Percentiles rank a stretch among this genome's conserved stretches.
These are phyloP conservation scores for Beta corolliflora DNA, from an alignment of 179 eudicot species.

Conservation along the genomic window DNA sequence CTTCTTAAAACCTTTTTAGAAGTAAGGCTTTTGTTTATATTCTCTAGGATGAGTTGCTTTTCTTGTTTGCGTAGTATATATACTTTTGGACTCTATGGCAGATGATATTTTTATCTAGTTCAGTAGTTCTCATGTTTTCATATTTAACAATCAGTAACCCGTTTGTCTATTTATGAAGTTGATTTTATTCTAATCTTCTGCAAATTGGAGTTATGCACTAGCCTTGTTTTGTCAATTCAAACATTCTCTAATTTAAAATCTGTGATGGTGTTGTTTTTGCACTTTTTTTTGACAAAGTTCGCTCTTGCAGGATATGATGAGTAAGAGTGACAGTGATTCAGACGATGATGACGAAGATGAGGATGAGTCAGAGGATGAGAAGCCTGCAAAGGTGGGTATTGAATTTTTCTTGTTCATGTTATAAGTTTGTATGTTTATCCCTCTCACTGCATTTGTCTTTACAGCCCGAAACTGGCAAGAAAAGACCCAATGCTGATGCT, in stretches of 20 bases:
- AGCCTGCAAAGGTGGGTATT: constrained; percentile 25
- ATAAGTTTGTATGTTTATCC: no score
- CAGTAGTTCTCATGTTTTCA: no score
- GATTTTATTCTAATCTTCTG: no score
- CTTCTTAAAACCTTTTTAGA: no score
- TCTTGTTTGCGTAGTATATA: not conserved
- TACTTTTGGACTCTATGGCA: no score
- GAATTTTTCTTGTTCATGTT: not conserved
- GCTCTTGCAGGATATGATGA: constrained; percentile 19
- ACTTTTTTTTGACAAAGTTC: not conserved
- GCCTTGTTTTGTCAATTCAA: not conserved
- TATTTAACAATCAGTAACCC: no score
- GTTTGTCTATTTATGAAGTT: no score
- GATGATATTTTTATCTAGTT: no score
- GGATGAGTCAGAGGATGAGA: constrained; percentile 34
- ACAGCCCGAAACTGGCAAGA: constrained; percentile 40
- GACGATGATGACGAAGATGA: constrained; percentile 30
- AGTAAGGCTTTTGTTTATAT: no score
- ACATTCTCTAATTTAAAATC: no score
- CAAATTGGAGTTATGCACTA: no score
- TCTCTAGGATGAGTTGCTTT: not conserved
- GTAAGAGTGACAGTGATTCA: constrained; percentile 29
- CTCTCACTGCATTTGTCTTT: not conserved
- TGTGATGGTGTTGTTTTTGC: not conserved
- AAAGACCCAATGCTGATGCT: constrained; percentile 41